Percentiles rank a stretch among this genome's conserved stretches.
phyloP scores from a whole-genome alignment of 2,329 filamentous ascomycete genomes.

The Sarocladium oryzae region DNA sequence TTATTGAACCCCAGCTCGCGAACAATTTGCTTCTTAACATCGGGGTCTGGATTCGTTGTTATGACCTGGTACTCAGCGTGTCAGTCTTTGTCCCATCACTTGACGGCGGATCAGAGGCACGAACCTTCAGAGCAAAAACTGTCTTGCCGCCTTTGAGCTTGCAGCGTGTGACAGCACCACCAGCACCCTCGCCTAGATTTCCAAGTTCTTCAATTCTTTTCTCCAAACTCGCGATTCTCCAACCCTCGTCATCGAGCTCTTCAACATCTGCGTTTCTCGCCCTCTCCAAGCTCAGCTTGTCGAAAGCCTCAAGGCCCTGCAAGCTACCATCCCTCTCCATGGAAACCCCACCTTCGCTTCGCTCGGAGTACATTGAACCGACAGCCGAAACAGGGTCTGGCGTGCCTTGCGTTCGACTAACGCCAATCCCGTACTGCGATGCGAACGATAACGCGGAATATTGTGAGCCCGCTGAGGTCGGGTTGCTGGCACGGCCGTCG shows the following conservation, averaged over 20 bases:
- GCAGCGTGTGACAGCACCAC: constrained; percentile 89
- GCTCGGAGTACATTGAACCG: constrained; percentile 75
- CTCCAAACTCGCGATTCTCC: constrained; percentile 87
- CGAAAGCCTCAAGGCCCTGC: constrained; percentile 70
- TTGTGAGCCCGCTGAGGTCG: constrained; percentile 80
- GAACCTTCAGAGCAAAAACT: constrained; percentile 90
- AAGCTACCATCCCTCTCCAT: constrained; percentile 83
- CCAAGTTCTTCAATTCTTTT: constrained; percentile 84
- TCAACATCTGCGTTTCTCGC: constrained; percentile 84
- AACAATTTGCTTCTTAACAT: constrained; percentile 97
- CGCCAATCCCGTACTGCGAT: constrained; percentile 62
- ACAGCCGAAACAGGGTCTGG: constrained; percentile 86
- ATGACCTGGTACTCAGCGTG: too few relatives aligned
- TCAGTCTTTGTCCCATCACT: too few relatives aligned
- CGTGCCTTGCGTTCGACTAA: constrained; percentile 57
- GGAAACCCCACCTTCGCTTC: constrained; percentile 63
- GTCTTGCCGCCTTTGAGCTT: constrained; percentile 87
- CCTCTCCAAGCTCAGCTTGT: constrained; percentile 75
- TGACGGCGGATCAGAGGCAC: too few relatives aligned
- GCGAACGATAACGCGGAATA: constrained; percentile 80
- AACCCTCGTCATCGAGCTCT: constrained; percentile 89
- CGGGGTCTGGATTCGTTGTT: constrained; percentile 94
- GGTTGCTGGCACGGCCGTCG: constrained; percentile 71
- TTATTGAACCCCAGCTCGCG: constrained; percentile 97
- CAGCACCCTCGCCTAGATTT: constrained; percentile 87